Conservation (phyloP, 352 stramenopile genomes). For the Pythium chondricola region DNA sequence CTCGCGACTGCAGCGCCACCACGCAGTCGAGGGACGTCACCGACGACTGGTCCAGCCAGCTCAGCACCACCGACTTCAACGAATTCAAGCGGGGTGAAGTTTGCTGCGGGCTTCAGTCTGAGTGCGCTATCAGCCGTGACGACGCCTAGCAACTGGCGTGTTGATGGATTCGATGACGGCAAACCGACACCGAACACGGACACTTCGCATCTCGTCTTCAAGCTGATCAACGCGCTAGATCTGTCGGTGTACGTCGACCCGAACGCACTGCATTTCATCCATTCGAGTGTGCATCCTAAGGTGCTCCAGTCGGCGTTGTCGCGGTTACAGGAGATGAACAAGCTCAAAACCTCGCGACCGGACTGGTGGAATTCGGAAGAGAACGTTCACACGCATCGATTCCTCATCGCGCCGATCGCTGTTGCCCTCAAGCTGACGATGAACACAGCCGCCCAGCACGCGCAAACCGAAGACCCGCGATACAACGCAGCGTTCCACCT, state of each 20-base stretch:
- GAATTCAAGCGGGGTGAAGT: constrained; percentile 34
- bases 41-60: constrained; percentile 2
- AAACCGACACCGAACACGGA: constrained; percentile 18
- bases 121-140: constrained; percentile 81
- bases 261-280: constrained; percentile 80
- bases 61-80: background rate
- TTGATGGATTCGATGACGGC: constrained; percentile 60
- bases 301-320: constrained; percentile 69
- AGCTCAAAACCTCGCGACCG: constrained; percentile 34
- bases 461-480: constrained; percentile 63
- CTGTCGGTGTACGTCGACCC: constrained; percentile 86
- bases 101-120: constrained; percentile 69
- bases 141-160: constrained; percentile 78
- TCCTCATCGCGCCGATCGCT: constrained; percentile 77
- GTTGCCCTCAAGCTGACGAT: constrained; percentile 85
- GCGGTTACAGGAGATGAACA: constrained; percentile 76
- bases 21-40: constrained; percentile 21
- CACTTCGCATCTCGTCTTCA: constrained; percentile 74
- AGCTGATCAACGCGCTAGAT: constrained; percentile 82
- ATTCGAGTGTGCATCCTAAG: constrained; percentile 73
- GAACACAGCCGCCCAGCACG: constrained; percentile 73
- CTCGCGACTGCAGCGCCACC: constrained; percentile 15
- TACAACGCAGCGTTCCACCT: constrained; percentile 78
- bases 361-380: constrained; percentile 81
- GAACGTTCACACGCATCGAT: constrained; percentile 66